Conservation (phyloP, 495 filamentous ascomycete species). For the Aspergillus asperescens region DNA sequence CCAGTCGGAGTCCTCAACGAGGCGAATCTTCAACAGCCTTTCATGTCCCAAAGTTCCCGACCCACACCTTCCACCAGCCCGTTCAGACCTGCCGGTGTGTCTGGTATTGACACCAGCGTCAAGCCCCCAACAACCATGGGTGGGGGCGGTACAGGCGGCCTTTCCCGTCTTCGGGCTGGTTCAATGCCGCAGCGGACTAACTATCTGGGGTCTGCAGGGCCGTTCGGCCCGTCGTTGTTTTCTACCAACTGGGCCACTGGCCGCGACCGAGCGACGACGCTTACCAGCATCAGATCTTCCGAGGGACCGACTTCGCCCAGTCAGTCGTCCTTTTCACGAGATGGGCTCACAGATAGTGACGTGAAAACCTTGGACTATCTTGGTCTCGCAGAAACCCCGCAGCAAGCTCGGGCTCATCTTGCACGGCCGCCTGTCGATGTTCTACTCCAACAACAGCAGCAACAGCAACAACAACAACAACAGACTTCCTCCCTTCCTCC, state of each 20-base stretch:
- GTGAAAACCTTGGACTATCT: conserved; percentile 95
- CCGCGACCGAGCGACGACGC: conserved; percentile 74
- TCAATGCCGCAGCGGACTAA: conserved; percentile 89
- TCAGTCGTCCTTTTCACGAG: conserved; percentile 82
- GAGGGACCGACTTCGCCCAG: conserved; percentile 84
- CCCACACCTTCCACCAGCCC: conserved; percentile 89
- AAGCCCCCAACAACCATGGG: conserved; percentile 41
- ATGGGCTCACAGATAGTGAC: conserved; percentile 81
- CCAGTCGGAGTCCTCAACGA: conserved; percentile 60
- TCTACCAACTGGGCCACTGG: conserved; percentile 75
- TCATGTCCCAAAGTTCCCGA: conserved; percentile 76
- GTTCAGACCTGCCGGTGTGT: conserved; percentile 72
- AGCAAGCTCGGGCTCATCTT: conserved; percentile 67
- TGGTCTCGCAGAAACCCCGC: conserved; percentile 89
- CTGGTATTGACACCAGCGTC: conserved; percentile 56
- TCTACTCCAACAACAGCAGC: conserved; percentile 32
- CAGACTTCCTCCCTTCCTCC: conserved; percentile 56
- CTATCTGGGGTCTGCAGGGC: conserved; percentile 55
- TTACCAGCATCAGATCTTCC: conserved; percentile 83
- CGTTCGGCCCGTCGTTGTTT: conserved; percentile 87
- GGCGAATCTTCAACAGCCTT: conserved; percentile 54
- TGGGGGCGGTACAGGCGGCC: conserved; percentile 58
- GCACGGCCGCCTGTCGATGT: conserved; percentile 49
- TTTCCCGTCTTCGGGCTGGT: conserved; percentile 86
- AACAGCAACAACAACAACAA: conserved; percentile 52